Percentiles rank a stretch among this genome's conserved stretches.
These are phyloP conservation scores for Hanseniaspora taiwanica DNA, from an alignment of 805 yeast genomes.

Conservation along the genomic window DNA sequence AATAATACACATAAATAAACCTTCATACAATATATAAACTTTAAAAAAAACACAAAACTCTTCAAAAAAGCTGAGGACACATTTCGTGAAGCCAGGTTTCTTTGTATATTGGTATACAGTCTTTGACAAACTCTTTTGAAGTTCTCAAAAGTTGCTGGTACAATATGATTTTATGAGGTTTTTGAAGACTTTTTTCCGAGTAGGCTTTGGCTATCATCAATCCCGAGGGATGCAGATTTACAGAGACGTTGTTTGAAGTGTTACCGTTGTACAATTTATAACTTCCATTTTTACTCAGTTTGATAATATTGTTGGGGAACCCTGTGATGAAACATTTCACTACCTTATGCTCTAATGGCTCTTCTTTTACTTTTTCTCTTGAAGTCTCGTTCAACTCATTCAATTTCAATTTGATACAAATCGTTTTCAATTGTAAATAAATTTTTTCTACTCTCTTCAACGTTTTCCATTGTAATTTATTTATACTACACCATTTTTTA, in stretches of 20 bases:
- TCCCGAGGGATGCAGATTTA: slow-evolving; percentile 2
- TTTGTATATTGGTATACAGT: slow-evolving; percentile 55
- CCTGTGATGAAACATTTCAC: slow-evolving; percentile 20
- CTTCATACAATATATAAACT: background rate
- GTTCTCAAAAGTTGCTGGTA: slow-evolving; percentile 81
- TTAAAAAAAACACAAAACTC: background rate
- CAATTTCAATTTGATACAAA: slow-evolving; percentile 32
- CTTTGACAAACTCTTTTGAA: slow-evolving; percentile 77
- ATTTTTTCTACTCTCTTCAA: slow-evolving; percentile 57
- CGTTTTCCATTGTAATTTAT: slow-evolving; percentile 65
- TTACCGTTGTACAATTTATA: slow-evolving; percentile 20
- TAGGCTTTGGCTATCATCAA: no score
- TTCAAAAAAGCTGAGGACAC: background rate
- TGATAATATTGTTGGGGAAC: slow-evolving; percentile 21
- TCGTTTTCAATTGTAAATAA: slow-evolving; percentile 46
- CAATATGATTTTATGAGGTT: slow-evolving; percentile 54
- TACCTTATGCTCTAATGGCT: slow-evolving; percentile 9
- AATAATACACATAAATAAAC: no score
- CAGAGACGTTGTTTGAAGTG: no score
- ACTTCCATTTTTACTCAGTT: slow-evolving; percentile 16
- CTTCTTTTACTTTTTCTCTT: slow-evolving; percentile 12
- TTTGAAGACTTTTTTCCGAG: slow-evolving; percentile 24
- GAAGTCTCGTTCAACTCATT: slow-evolving; percentile 21
- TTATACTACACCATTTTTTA: slow-evolving; percentile 73
- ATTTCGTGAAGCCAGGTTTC: slow-evolving; percentile 22